Percentiles rank a stretch among this genome's conserved stretches.
Conservation (phyloP, 805 yeast species). For the Myxozyma sirexii region DNA sequence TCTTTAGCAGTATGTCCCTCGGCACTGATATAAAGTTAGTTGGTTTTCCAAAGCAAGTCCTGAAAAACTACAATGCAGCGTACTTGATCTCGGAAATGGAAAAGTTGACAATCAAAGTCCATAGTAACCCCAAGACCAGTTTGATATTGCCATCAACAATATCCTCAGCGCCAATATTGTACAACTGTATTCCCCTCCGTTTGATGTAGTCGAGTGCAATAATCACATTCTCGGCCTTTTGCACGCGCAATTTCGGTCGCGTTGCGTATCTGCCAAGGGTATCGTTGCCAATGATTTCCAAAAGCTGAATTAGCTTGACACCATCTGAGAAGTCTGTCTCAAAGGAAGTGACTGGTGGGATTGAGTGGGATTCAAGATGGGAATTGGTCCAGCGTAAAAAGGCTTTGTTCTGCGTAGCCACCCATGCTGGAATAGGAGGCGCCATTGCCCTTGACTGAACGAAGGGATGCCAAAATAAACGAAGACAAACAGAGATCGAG, state of each 20-base stretch:
- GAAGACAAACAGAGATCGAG: no score
- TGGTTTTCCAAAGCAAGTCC: background rate
- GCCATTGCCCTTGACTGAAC: background rate
- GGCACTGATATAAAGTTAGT: conserved; percentile 35
- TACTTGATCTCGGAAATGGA: conserved; percentile 45
- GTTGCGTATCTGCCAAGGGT: conserved; percentile 42
- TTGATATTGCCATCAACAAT: conserved; percentile 94
- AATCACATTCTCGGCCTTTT: conserved; percentile 46
- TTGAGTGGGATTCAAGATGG: conserved; percentile 38
- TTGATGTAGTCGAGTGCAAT: conserved; percentile 45
- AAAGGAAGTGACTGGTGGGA: conserved; percentile 38
- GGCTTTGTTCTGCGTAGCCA: conserved; percentile 46
- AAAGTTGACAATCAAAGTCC: conserved; percentile 54
- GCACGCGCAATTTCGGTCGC: conserved; percentile 44
- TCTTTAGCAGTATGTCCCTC: conserved; percentile 49
- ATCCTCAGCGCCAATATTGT: conserved; percentile 67
- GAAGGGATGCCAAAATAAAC: background rate
- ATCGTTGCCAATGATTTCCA: conserved; percentile 45
- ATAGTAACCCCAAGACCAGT: conserved; percentile 83
- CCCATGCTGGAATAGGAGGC: conserved; percentile 41
- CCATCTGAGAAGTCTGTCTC: conserved; percentile 42
- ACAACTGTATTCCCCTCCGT: conserved; percentile 43
- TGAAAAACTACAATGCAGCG: background rate
- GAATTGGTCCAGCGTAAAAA: conserved; percentile 47
- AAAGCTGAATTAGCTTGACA: conserved; percentile 43